Evolutionary conservation across 148 eudicot genomes (phyloP), one percentile per base, ranked within the genome.

Genomic region (Fagopyrum tataricum): DNA sequence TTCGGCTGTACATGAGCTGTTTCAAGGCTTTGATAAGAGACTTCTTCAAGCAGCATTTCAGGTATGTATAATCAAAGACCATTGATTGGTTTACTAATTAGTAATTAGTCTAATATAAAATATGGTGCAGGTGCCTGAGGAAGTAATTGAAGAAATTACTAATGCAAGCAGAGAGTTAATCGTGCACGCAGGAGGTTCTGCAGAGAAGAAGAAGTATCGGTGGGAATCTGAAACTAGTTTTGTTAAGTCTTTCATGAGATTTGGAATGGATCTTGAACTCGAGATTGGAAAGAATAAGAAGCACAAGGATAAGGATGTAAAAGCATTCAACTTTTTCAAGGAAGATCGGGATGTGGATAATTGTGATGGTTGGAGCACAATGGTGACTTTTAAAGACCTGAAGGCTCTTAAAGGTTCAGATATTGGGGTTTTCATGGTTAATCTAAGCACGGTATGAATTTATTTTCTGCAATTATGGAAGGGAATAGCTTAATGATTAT

Each of bases 331-430:
- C 75, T 67, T 95, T 46, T 80, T 83, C 66, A 77, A 81, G 51
- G 89, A 77, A 75, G 81, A 85, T 10, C 88, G 85, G 2, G 96
- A 90, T 81, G 81, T 91, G 31, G 61, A 91, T 53, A 91, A 78
- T 91, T 78, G 88, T 66, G 78, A 88, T 9, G 97, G 98, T 7
- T 85, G 93, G 93, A 91, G 90, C 85, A 78, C 76, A 24, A 76
- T 78, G 4, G 91, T 87, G 13, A 84, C 89, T 17, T 78, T 74
- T 78, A 85, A 86, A 61, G 13, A 86, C 43, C 73, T 86, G 76
- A 67, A 71, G 3, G 81, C 90, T 5, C 72, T 95, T 26, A 78
- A 72, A 39, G 88, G 83, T 13, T 84, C 96, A 20, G 47, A 85
- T 15, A 77, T 90, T 43, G 89, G 91, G 39, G 66, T 88, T 66